Evolutionary conservation across 306 rosid species (phyloP).

Genomic region (Prunus davidiana): DNA sequence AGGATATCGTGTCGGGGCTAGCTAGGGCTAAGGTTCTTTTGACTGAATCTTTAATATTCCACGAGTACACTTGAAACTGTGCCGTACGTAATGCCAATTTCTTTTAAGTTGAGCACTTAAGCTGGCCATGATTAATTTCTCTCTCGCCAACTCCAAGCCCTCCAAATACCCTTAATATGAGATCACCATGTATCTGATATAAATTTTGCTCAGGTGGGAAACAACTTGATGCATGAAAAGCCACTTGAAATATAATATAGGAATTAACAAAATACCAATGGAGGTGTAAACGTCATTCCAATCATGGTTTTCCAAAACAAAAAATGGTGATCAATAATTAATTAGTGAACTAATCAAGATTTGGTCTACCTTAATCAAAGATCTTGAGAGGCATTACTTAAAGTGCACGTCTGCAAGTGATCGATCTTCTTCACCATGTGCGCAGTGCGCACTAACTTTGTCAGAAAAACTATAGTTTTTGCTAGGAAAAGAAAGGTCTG

Average conservation of each 20-base stretch:
- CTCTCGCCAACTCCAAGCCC: neutral
- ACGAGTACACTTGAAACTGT: neutral
- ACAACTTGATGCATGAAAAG: neutral
- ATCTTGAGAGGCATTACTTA: constrained; percentile 27
- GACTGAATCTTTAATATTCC: neutral
- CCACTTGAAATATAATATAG: neutral
- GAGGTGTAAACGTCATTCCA: neutral
- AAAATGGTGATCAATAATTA: neutral
- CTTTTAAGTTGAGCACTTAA: constrained; percentile 7
- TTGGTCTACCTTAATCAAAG: constrained; percentile 3
- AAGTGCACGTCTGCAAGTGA: constrained; percentile 26
- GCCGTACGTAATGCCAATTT: neutral
- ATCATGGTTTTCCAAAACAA: neutral
- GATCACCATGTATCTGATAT: neutral
- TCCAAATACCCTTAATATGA: neutral
- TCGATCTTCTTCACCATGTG: constrained; percentile 14
- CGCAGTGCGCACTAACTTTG: constrained; percentile 37
- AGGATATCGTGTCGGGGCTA: constrained; percentile 8
- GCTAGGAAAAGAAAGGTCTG: constrained; percentile 43
- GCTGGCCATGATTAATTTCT: neutral
- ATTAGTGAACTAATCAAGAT: neutral
- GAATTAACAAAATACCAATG: neutral
- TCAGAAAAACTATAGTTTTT: neutral
- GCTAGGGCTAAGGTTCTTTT: neutral
- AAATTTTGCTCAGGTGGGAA: neutral